A percentile compares a stretch with the other conserved stretches of the same genome.
These are phyloP conservation scores for Inga laurina DNA, from an alignment of 306 rosid genomes.

Conservation along the genomic window DNA sequence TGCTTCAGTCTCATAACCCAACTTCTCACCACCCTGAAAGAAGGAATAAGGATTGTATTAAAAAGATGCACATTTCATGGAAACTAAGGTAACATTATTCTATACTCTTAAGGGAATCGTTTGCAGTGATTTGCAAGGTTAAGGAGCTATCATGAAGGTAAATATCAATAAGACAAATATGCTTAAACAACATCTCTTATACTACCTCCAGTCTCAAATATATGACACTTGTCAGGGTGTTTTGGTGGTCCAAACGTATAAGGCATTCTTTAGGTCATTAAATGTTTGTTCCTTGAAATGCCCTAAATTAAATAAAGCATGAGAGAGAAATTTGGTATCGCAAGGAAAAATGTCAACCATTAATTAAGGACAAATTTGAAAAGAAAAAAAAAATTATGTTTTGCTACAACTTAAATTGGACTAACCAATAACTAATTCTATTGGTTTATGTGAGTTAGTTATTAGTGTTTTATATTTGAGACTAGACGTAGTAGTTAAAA, in stretches of 20 bases:
- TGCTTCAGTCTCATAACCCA: constrained; percentile 98
- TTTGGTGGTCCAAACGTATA: not conserved
- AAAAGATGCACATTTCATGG: constrained; percentile 23
- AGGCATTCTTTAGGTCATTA: not conserved
- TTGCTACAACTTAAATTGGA: not conserved
- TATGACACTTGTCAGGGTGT: not conserved
- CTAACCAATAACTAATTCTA: too few relatives aligned
- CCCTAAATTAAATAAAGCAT: not conserved
- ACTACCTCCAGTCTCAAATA: not conserved
- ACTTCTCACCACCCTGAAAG: constrained; percentile 93
- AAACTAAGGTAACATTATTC: constrained; percentile 19
- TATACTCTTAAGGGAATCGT: constrained; percentile 19
- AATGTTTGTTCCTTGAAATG: not conserved
- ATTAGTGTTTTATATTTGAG: not conserved
- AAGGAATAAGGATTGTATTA: constrained; percentile 33
- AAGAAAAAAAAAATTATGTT: too few relatives aligned
- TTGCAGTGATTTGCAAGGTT: constrained; percentile 5
- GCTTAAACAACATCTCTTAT: not conserved
- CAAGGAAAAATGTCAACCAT: not conserved
- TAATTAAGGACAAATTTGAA: not conserved
- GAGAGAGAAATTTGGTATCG: not conserved
- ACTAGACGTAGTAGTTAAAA: not conserved
- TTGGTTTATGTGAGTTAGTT: not conserved
- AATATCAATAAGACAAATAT: not conserved
- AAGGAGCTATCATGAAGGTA: not conserved